Evolutionary conservation across 2,329 filamentous ascomycete species (phyloP), one percentile per base, ranked within the genome.

Genomic region (Fusarium begoniae): DNA sequence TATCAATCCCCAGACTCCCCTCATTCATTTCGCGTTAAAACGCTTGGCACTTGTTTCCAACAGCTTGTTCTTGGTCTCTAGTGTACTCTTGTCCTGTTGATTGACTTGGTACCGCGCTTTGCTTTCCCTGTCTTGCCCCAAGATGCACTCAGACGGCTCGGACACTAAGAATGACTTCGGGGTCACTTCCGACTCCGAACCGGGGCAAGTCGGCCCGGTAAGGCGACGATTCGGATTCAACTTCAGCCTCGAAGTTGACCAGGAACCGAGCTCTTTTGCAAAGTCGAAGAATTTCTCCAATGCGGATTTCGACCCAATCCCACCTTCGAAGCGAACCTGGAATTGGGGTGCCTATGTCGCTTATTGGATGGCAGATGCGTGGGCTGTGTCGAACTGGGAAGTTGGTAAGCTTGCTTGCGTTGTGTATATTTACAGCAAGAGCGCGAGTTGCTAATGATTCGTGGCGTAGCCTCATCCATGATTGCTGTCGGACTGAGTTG

Each of bases 311-410:
- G 60, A 63, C 35, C 60, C 60, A 11, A 63, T 63, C 32, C 60
- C 60, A 1, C 60, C 60, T 48, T 63, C 60, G 18, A 63, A 63
- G 60, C 41, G 60, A 35, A 63, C 60, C 17, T 63, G 60, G 60
- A 47, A 58, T 28, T 63, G 60, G 60, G 60, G 60, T n/a, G 60
- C 60, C 35, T 63, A 41, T n/a, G 60, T 63, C 13, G 60, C 60
- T 1, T 63, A 63, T 58, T 63, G 60, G 60, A 63, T 63, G 60
- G 60, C 60, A n/a, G 60, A 63, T 48, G 60, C 60, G 12, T 63
- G 60, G 60, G 60, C 60, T 41, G 60, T 63, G 26, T 63, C 60
- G 26, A 63, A 63, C 51, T 63, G 60, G 60, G 60, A 63, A 58
- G 60, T 63, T 15, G 60, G 60, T 63, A 63, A 63, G 60, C 8